Percentiles rank a stretch among this genome's conserved stretches.
Conservation (phyloP, 441 rosid species). For the Populus hybrid region DNA sequence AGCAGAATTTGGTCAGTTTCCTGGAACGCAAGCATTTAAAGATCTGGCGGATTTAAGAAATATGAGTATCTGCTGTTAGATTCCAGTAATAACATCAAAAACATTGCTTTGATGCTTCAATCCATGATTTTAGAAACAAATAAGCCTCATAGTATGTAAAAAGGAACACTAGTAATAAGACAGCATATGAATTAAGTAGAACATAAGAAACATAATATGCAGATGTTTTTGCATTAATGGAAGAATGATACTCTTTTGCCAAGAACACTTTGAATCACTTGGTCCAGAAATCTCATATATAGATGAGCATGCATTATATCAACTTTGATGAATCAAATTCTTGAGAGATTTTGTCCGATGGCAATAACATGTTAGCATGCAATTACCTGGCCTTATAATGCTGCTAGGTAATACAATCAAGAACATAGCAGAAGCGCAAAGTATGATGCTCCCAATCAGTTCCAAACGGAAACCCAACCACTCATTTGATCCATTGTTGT, state of each 20-base stretch:
- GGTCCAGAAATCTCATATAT: neutral
- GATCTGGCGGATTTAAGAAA: neutral
- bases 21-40: neutral
- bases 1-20: constrained; percentile 11
- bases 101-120: neutral
- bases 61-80: neutral
- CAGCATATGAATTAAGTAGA: neutral
- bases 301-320: neutral
- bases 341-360: neutral
- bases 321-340: neutral
- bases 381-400: constrained; percentile 80
- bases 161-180: neutral
- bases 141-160: neutral
- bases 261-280: neutral
- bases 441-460: constrained; percentile 72
- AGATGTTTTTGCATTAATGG: neutral
- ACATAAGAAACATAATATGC: neutral
- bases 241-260: neutral
- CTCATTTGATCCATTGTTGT: constrained; percentile 83
- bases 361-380: neutral
- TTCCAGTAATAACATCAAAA: neutral
- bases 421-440: constrained; percentile 77
- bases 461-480: constrained; percentile 97
- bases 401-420: constrained; percentile 80
- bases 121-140: neutral